These are phyloP conservation scores for Phytophthora podocarpi DNA, from an alignment of 352 stramenopile species.

Conservation along the genomic window DNA sequence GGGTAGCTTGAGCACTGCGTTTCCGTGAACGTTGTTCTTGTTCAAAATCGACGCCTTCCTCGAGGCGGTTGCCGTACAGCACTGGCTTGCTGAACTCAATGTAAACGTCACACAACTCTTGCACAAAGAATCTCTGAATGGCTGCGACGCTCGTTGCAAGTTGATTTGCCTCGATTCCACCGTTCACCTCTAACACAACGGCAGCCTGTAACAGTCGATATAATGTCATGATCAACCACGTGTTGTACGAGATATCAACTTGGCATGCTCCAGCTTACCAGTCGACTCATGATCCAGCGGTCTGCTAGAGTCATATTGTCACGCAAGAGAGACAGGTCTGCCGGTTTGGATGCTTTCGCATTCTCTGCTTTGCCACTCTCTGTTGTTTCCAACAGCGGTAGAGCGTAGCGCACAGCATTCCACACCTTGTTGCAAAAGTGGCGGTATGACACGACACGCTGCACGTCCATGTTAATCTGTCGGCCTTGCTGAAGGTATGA, in stretches of 20 bases:
- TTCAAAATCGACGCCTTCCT: slow-evolving; percentile 25
- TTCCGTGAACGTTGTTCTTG: slow-evolving; percentile 56
- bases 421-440: slow-evolving; percentile 93
- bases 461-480: slow-evolving; percentile 90
- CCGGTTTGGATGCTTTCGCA: background rate
- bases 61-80: slow-evolving; percentile 74
- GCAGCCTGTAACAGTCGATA: slow-evolving; percentile 37
- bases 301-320: slow-evolving; percentile 67
- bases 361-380: background rate
- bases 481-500: slow-evolving; percentile 92
- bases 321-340: slow-evolving; percentile 35
- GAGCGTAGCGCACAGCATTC: slow-evolving; percentile 82
- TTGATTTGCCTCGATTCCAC: slow-evolving; percentile 71
- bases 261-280: slow-evolving; percentile 43
- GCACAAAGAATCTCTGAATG: slow-evolving; percentile 86
- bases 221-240: slow-evolving; percentile 1
- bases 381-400: slow-evolving; percentile 59
- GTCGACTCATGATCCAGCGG: slow-evolving; percentile 85
- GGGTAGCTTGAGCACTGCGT: slow-evolving; percentile 89
- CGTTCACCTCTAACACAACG: slow-evolving; percentile 65
- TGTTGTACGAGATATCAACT: background rate
- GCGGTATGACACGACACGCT: slow-evolving; percentile 82
- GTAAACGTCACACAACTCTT: slow-evolving; percentile 90
- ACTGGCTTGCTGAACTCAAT: slow-evolving; percentile 89
- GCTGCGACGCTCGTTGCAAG: slow-evolving; percentile 65